These are phyloP conservation scores for Myochromella boudieri DNA, from an alignment of 768 basidiomycete genomes.

Conservation along the genomic window DNA sequence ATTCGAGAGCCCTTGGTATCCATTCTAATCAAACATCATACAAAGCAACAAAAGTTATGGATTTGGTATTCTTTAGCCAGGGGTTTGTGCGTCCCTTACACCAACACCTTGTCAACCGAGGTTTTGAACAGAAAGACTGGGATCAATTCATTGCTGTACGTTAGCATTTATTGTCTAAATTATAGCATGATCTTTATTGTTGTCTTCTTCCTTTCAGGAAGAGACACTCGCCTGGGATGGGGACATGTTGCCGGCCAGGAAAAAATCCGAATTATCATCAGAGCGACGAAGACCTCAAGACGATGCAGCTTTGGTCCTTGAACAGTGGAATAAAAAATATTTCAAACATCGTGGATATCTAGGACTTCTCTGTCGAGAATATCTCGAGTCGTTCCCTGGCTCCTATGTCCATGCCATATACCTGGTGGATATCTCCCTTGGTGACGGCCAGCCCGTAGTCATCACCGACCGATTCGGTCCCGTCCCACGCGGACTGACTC, in stretches of 20 bases:
- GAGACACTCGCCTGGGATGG: too few relatives aligned
- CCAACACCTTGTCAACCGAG: constrained; percentile 7
- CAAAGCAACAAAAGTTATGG: constrained; percentile 19
- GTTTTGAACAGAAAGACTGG: constrained; percentile 18
- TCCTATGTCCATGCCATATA: constrained; percentile 26
- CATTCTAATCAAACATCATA: constrained; percentile 6
- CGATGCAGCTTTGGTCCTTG: constrained; percentile 13
- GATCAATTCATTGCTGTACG: constrained; percentile 6
- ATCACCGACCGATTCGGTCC: neutral
- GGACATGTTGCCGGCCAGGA: too few relatives aligned
- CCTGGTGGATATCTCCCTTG: constrained; percentile 18
- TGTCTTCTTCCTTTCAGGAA: too few relatives aligned
- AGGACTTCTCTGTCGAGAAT: constrained; percentile 20
- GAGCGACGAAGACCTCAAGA: constrained; percentile 22
- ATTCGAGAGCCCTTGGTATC: neutral
- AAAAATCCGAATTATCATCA: neutral
- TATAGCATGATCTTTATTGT: too few relatives aligned
- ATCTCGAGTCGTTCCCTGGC: constrained; percentile 16
- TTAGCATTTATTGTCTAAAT: too few relatives aligned
- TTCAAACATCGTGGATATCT: constrained; percentile 14
- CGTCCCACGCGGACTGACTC: neutral
- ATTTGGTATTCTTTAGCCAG: constrained; percentile 18
- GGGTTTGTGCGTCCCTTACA: constrained; percentile 14
- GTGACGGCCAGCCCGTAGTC: neutral
- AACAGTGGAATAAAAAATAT: constrained; percentile 19